These are phyloP conservation scores for Pulveroboletus sp. DNA, from an alignment of 768 basidiomycete genomes.

Conservation along the genomic window DNA sequence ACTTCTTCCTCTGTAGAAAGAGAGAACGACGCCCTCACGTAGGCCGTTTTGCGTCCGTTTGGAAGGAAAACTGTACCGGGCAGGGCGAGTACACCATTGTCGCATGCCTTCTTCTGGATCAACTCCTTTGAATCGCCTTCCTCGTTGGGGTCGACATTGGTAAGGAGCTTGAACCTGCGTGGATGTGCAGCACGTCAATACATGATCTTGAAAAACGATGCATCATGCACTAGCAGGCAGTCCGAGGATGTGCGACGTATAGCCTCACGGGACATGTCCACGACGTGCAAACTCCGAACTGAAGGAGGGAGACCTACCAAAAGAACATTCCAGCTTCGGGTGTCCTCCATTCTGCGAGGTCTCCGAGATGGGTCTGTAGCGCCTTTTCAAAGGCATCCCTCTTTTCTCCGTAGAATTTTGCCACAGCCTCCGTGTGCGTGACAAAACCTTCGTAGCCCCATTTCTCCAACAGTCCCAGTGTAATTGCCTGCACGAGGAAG, in stretches of 20 bases:
- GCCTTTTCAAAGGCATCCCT: constrained; percentile 75
- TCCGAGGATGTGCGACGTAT: background rate
- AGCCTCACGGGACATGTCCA: constrained; percentile 5
- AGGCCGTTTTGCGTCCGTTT: constrained; percentile 60
- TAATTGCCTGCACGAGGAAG: constrained; percentile 61
- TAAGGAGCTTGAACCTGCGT: constrained; percentile 65
- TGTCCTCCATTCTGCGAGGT: constrained; percentile 65
- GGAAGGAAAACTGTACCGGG: constrained; percentile 84
- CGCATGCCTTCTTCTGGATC: constrained; percentile 71
- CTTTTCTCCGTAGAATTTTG: constrained; percentile 70
- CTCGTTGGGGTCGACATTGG: constrained; percentile 32
- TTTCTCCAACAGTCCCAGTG: constrained; percentile 49
- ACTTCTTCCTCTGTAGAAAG: constrained; percentile 61
- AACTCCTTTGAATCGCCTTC: constrained; percentile 68
- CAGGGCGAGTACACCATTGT: constrained; percentile 82
- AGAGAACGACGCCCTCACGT: constrained; percentile 83
- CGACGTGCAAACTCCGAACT: constrained; percentile 5
- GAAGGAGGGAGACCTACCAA: constrained; percentile 51
- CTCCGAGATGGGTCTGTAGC: constrained; percentile 71
- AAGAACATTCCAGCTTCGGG: constrained; percentile 89
- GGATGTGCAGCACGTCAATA: constrained; percentile 16
- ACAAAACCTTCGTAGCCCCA: constrained; percentile 81
- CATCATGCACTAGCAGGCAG: constrained; percentile 4
- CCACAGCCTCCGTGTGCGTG: constrained; percentile 61
- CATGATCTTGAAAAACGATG: constrained; percentile 8